These are phyloP conservation scores for Polyporus arcularius DNA, from an alignment of 768 basidiomycete species.

Conservation along the genomic window DNA sequence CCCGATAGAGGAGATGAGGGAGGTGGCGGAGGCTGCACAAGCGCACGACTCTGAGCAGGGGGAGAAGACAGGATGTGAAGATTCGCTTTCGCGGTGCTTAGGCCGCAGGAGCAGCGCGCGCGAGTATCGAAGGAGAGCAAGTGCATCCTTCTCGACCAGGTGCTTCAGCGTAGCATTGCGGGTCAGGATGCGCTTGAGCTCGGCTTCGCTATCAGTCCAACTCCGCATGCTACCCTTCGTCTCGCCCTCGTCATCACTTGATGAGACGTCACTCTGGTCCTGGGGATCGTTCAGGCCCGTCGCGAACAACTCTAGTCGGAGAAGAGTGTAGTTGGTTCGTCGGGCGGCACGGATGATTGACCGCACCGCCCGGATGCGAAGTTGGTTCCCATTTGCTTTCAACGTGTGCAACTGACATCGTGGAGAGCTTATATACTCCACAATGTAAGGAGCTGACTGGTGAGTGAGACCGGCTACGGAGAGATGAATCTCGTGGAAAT, in stretches of 20 bases:
- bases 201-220: slow-evolving; percentile 40
- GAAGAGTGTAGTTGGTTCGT: slow-evolving; percentile 47
- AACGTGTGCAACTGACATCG: slow-evolving; percentile 51
- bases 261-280: slow-evolving; percentile 27
- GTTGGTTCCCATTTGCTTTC: slow-evolving; percentile 55
- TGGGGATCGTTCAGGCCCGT: slow-evolving; percentile 37
- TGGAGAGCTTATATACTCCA: slow-evolving; percentile 51
- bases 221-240: slow-evolving; percentile 22
- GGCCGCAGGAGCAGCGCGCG: slow-evolving; percentile 51
- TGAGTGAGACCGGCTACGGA: slow-evolving; percentile 40
- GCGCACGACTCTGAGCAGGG: slow-evolving; percentile 16
- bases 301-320: slow-evolving; percentile 50
- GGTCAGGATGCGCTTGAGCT: slow-evolving; percentile 36
- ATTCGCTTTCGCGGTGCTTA: background rate
- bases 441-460: slow-evolving; percentile 38
- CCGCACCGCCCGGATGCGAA: slow-evolving; percentile 47
- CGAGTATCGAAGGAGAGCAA: slow-evolving; percentile 51
- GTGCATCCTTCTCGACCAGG: slow-evolving; percentile 45
- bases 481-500: slow-evolving; percentile 57
- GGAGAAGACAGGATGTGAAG: background rate
- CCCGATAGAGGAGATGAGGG: slow-evolving; percentile 14
- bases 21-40: slow-evolving; percentile 8
- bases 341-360: slow-evolving; percentile 48
- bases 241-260: slow-evolving; percentile 28
- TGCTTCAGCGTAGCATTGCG: slow-evolving; percentile 47